These are phyloP conservation scores for Metarhizium guizhouense DNA, from an alignment of 2,329 filamentous ascomycete genomes.

Conservation along the genomic window DNA sequence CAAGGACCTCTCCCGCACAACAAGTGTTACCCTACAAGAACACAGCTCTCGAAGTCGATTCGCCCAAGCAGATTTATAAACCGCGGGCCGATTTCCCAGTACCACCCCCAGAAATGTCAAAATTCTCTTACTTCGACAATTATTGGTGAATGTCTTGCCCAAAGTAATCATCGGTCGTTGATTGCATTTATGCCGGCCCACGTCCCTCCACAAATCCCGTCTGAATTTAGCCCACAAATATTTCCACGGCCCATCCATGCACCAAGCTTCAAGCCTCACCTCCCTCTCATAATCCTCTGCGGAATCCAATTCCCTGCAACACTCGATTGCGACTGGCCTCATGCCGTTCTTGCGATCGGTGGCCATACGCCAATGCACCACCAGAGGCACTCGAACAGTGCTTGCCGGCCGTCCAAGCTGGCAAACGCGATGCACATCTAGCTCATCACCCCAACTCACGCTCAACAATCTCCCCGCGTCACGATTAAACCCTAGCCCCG, in stretches of 20 bases:
- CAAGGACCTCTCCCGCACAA: too few relatives aligned
- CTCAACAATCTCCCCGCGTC: conserved; percentile 34
- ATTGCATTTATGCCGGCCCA: not conserved
- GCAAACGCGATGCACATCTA: conserved; percentile 1
- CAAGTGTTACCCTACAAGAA: too few relatives aligned
- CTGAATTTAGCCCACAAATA: not conserved
- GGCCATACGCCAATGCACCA: conserved; percentile 3
- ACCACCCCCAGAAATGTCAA: too few relatives aligned
- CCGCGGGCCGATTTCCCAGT: too few relatives aligned
- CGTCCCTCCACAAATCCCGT: not conserved
- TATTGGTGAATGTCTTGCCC: too few relatives aligned
- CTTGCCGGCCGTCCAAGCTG: not conserved
- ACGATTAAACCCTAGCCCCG: conserved; percentile 70
- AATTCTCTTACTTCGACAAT: too few relatives aligned
- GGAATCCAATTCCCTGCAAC: not conserved
- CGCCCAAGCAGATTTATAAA: too few relatives aligned
- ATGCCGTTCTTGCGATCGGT: conserved; percentile 6
- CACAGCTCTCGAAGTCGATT: too few relatives aligned
- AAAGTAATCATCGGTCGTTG: too few relatives aligned
- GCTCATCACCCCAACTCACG: conserved; percentile 14
- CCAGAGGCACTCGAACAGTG: not conserved
- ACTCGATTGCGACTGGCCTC: not conserved
- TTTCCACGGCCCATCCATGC: not conserved
- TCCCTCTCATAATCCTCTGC: not conserved
- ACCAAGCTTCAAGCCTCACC: not conserved